Evolutionary conservation across 2,329 filamentous ascomycete species (phyloP), one percentile per base, ranked within the genome.

Genomic region (Fusarium staphyleae): DNA sequence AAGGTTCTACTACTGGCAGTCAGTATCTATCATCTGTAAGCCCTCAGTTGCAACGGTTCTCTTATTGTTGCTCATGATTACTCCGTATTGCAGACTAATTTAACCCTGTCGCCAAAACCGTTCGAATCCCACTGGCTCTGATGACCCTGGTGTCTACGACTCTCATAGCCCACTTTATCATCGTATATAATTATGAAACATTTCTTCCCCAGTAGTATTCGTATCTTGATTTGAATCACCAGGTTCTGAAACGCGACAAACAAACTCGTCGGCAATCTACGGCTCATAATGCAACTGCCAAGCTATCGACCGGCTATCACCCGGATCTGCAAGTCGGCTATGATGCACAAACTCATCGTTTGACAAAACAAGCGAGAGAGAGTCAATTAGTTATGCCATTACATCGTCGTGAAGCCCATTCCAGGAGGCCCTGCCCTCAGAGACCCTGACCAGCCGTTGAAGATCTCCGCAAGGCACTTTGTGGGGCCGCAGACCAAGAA

Each of bases 401-500:
- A 32, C 48, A 16, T 33, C 18, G 44, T 59, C 54, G 45, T 55
- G 49, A 48, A 26, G 36, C 24, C 49, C 26, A 45, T 45, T 19
- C 39, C 18, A 13, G 4, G 18, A 6, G 42, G 46, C 44, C 44
- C 28, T 45, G 53, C 18, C 30, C 24, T 22, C 12, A 48, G 18
- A 26, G 40, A 55, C 36, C 56, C 41, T 59, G 24, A 46, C 45
- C 45, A 48, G 58, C 37, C 41, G 57, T 62, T 62, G 9, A 3
- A 59, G 45, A 40, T 59, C 40, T 32, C 50, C 49, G 58, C 49
- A 45, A 24, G 22, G n/a, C 32, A 45, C 29, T 43, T 47, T 62
- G 54, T 54, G 57, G 58, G 57, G 54, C 58, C 37, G 57, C 45
- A 62, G 58, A 59, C 49, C 53, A 53, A 48, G 37, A 52, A 16